These are phyloP conservation scores for Eucalyptus tenuipes DNA, from an alignment of 345 rosid genomes.

Conservation along the genomic window DNA sequence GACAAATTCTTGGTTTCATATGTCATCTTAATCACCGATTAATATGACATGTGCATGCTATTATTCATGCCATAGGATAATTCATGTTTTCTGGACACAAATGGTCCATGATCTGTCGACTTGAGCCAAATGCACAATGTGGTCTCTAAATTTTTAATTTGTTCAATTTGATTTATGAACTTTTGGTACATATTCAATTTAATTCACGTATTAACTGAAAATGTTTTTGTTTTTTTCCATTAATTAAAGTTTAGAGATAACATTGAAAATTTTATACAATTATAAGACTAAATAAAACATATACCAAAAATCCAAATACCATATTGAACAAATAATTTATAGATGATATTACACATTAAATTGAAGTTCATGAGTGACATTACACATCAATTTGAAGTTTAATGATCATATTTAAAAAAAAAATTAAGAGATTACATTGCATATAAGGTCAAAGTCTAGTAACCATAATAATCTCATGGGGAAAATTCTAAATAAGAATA, in stretches of 20 bases:
- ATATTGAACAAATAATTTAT: too few relatives aligned
- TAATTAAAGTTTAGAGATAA: too few relatives aligned
- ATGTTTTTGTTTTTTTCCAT: background rate
- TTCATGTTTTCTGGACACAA: fast-evolving
- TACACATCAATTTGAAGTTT: fast-evolving
- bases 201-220: fast-evolving
- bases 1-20: background rate
- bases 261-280: too few relatives aligned
- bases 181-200: too few relatives aligned
- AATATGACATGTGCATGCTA: background rate
- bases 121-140: fast-evolving
- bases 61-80: background rate
- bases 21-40: background rate
- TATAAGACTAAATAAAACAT: background rate
- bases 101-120: fast-evolving
- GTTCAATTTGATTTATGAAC: fast-evolving
- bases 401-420: too few relatives aligned
- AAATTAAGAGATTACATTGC: fast-evolving
- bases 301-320: fast-evolving
- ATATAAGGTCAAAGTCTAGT: fast-evolving
- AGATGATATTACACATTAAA: fast-evolving
- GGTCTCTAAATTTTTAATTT: fast-evolving
- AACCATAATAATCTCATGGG: background rate
- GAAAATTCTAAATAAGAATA: fast-evolving
- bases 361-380: too few relatives aligned